phyloP scores from a whole-genome alignment of 257 asterid species.

The Solanum chmielewskii region DNA sequence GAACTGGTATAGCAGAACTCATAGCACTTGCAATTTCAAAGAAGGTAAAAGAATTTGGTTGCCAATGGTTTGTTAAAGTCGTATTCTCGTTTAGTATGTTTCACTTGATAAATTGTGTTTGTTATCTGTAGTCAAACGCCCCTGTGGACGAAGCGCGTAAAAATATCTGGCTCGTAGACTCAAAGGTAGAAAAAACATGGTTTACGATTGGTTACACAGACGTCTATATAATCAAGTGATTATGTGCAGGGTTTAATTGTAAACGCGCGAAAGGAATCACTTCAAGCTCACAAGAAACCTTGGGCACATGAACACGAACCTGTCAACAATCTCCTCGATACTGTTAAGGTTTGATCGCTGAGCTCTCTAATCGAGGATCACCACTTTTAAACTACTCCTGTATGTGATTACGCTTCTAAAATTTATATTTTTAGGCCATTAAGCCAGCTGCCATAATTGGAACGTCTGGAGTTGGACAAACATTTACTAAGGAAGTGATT shows the following conservation, averaged over 20 bases:
- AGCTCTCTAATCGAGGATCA: background rate
- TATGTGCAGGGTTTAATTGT: conserved; percentile 72
- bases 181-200: conserved; percentile 45
- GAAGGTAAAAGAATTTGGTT: conserved; percentile 30
- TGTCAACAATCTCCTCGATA: conserved; percentile 54
- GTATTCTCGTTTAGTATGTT: background rate
- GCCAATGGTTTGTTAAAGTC: background rate
- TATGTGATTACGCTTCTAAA: background rate
- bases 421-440: conserved; percentile 36
- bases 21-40: conserved; percentile 88
- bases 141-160: conserved; percentile 63
- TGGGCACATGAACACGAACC: conserved; percentile 94
- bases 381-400: background rate
- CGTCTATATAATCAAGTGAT: background rate
- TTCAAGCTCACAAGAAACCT: conserved; percentile 85
- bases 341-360: conserved; percentile 60
- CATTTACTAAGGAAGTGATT: conserved; percentile 80
- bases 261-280: conserved; percentile 60
- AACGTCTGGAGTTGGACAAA: conserved; percentile 84
- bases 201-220: background rate
- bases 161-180: conserved; percentile 91
- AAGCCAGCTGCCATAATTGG: conserved; percentile 88
- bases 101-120: background rate
- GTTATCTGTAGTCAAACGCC: conserved; percentile 26
- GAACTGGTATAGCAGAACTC: conserved; percentile 95